Base-by-base conservation (phyloP, 345 rosid species). In the Viola odorata region DNA sequence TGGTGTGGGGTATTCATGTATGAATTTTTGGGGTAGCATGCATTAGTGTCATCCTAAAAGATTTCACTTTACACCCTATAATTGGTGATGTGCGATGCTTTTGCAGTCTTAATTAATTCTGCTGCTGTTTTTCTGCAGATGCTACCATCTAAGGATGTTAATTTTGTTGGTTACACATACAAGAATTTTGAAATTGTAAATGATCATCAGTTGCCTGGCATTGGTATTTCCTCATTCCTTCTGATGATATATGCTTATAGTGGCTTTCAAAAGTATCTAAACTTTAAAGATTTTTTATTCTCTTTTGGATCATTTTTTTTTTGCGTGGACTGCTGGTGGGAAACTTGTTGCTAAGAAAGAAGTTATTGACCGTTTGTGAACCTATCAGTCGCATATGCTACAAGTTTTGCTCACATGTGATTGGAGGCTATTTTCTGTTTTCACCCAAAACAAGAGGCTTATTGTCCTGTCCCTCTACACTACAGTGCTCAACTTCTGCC, bases 121-220 rank as follows among this genome's bases (percentile, higher is more conserved):
- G 38, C 55, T 52, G 53, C 67, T 63, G 55, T 41, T 10, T 58
- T 40, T 60, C 6, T 64, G 53, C 71, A 70, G 73, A 66, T 63
- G 69, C 52, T 67, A 7, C 50, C 70, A 9, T 71, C 72, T 42
- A 73, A 73, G 64, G 77, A 73, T 58, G 55, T 73, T 41, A 73
- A 73, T 44, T 73, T 73, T 37, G 77, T 73, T 37, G 77, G 77
- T 16, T 73, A 73, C 40, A 73, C 77, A 40, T 73, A 73, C 65
- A 73, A 73, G 72, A 73, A 73, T 62, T 67, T 67, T 37, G 77
- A 73, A 62, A 68, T 73, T 8, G 65, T 73, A 41, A 67, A 73
- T 53, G 77, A 73, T 59, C 51, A 59, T 42, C 77, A 67, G 58
- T 53, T 73, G 37, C 77, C 77, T 53, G 77, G 77, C 5, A 67